Evolutionary conservation across 2,329 filamentous ascomycete genomes (phyloP), one percentile per base, ranked within the genome.

Genomic region (Diplodia intermedia): DNA sequence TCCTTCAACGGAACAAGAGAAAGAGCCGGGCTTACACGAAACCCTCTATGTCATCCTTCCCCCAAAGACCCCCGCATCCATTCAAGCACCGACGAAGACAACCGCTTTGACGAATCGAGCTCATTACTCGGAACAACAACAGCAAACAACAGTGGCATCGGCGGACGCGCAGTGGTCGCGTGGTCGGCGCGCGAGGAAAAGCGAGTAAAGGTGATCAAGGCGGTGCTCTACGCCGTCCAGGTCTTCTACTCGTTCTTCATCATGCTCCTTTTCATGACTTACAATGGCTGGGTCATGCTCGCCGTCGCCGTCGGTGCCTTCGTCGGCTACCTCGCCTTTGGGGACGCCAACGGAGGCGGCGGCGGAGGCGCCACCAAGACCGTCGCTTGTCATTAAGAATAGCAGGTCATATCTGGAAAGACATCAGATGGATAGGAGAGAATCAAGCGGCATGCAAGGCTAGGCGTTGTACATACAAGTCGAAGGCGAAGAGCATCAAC

Each of bases 191-290:
- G 66, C 50, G 83, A 87, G 71, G 86, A 88, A 78, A 87, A 89
- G 80, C 88, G 86, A 75, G 90, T 88, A 63, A 93, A 92, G 79
- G 77, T 96, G 70, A 82, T 92, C 79, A 94, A 97, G 84, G 91
- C 92, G 33, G 80, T 86, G 38, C 82, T 99, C 67, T 99, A 99
- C 83, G 94, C 90, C 23, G 80, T 95, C 63, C 95, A 99, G 84
- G 96, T 95, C 73, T 98, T 98, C 80, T 99, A 99, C 80, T 96
- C 94, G 56, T 98, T 99, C 76, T 98, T 99, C 86, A 94, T 99
- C 78, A 99, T 99, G 95, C 85, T 99, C 70, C 82, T 99, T 26
- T 99, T 99, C 81, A 99, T 99, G 95, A 99, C 95, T n/a, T 99
- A 99, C 82, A 99, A 99, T 75, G 95, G 95, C 68, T 97, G 92